A percentile compares a stretch with the other conserved stretches of the same genome.
Evolutionary conservation across 2,329 filamentous ascomycete species (phyloP).

Genomic region (Chaetomium sp.): DNA sequence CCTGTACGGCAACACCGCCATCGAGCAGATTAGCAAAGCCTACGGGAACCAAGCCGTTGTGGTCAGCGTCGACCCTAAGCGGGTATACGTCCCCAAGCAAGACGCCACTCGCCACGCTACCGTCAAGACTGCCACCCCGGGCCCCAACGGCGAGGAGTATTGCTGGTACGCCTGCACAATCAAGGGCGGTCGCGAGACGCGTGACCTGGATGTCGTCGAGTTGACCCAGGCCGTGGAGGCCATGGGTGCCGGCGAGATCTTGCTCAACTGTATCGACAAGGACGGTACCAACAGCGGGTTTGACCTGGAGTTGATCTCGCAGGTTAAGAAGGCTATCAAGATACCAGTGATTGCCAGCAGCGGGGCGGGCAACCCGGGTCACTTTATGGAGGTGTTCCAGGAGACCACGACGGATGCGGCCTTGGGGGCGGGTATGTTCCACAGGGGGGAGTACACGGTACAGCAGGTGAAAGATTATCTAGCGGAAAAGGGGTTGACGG

Average conservation of each 20-base stretch:
- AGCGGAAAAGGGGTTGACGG: slow-evolving; percentile 61
- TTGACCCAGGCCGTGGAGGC: slow-evolving; percentile 84
- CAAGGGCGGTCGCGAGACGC: slow-evolving; percentile 89
- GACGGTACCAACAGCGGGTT: slow-evolving; percentile 94
- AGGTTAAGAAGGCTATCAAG: slow-evolving; percentile 78
- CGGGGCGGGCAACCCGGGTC: slow-evolving; percentile 77
- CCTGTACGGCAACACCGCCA: slow-evolving; percentile 76
- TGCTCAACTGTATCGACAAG: slow-evolving; percentile 96
- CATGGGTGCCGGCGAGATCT: slow-evolving; percentile 89
- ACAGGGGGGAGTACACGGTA: slow-evolving; percentile 90
- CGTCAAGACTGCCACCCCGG: slow-evolving; percentile 61
- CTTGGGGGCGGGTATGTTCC: slow-evolving; percentile 94
- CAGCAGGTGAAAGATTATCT: slow-evolving; percentile 86
- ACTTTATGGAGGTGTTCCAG: slow-evolving; percentile 87
- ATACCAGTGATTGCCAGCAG: slow-evolving; percentile 96
- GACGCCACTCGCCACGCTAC: slow-evolving; percentile 68
- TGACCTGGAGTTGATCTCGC: slow-evolving; percentile 81
- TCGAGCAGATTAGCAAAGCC: slow-evolving; percentile 87
- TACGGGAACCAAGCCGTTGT: slow-evolving; percentile 98
- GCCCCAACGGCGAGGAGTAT: slow-evolving; percentile 68
- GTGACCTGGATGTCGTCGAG: slow-evolving; percentile 87
- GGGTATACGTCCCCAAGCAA: slow-evolving; percentile 72
- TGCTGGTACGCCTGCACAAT: slow-evolving; percentile 99
- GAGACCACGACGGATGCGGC: slow-evolving; percentile 86
- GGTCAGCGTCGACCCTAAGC: slow-evolving; percentile 87